Percentiles rank a stretch among this genome's conserved stretches.
Conservation (phyloP, 2,329 filamentous ascomycete species). For the Pseudogymnoascus verrucosus region DNA sequence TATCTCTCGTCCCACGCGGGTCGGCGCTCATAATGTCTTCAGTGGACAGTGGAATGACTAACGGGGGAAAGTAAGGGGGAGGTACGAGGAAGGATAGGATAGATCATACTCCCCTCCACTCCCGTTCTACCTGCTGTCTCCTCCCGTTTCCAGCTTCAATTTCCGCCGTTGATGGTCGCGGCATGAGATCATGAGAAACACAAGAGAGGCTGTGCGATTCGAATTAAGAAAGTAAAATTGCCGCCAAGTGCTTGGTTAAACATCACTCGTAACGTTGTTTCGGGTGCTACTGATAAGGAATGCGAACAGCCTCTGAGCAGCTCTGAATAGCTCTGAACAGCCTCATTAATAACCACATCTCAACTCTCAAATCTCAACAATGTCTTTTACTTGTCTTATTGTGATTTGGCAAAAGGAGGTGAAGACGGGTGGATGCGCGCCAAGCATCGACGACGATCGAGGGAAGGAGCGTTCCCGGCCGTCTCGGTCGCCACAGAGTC, state of each 20-base stretch:
- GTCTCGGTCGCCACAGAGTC: background rate
- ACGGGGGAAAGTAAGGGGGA: background rate
- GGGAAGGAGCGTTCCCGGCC: background rate
- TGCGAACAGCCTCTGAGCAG: background rate
- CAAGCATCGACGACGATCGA: background rate
- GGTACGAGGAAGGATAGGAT: background rate
- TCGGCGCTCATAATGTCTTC: background rate
- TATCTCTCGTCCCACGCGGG: background rate
- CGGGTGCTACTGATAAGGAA: background rate
- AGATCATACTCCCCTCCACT: background rate
- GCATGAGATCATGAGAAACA: background rate
- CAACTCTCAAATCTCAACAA: background rate
- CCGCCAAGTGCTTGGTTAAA: conserved; percentile 2
- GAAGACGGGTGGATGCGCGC: background rate
- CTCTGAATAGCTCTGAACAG: background rate
- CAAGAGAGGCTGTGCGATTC: background rate
- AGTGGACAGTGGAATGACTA: background rate
- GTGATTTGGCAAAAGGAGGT: background rate
- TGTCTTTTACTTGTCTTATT: background rate
- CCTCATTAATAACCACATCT: background rate
- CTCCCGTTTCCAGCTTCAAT: conserved; percentile 1
- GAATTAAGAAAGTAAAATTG: background rate
- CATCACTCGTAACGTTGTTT: background rate
- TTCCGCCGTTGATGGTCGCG: background rate
- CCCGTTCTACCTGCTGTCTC: background rate